These are phyloP conservation scores for Nemania diffusa DNA, from an alignment of 2,329 filamentous ascomycete species.

Conservation along the genomic window DNA sequence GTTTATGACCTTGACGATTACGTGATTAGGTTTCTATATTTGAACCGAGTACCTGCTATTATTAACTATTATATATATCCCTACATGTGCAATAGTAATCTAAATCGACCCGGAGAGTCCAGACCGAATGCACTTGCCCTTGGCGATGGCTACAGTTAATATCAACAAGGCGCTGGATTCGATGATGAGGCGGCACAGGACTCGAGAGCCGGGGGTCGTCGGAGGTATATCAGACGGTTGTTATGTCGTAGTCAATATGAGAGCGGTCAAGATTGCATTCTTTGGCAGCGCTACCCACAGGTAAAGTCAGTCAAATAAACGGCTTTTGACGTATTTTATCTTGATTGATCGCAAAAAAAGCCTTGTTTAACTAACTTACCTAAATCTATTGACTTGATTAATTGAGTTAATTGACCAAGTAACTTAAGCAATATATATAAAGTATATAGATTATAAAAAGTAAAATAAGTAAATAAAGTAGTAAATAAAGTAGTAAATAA, in stretches of 20 bases:
- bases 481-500: no score
- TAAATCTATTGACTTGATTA: no score
- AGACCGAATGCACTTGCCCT: conserved; percentile 10
- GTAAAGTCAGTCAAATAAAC: no score
- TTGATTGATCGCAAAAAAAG: no score
- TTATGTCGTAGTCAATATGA: conserved; percentile 25
- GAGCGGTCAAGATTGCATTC: conserved; percentile 25
- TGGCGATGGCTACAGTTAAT: conserved; percentile 31
- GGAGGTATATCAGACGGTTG: conserved; percentile 20
- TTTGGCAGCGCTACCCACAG: no score
- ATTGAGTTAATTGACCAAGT: no score
- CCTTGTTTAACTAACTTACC: no score
- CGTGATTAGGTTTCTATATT: conserved; percentile 24
- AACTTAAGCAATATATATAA: no score
- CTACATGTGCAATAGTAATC: conserved; percentile 27
- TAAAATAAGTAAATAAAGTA: no score
- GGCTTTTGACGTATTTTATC: no score
- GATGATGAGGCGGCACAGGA: conserved; percentile 27
- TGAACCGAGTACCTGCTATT: neutral
- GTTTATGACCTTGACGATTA: conserved; percentile 24
- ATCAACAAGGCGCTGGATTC: conserved; percentile 32
- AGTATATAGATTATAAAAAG: no score
- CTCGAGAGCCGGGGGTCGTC: conserved; percentile 9
- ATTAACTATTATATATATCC: neutral
- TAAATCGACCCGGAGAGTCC: conserved; percentile 17